phyloP scores from a whole-genome alignment of 176 grass and related monocot genomes.

The Musa acuminata region DNA sequence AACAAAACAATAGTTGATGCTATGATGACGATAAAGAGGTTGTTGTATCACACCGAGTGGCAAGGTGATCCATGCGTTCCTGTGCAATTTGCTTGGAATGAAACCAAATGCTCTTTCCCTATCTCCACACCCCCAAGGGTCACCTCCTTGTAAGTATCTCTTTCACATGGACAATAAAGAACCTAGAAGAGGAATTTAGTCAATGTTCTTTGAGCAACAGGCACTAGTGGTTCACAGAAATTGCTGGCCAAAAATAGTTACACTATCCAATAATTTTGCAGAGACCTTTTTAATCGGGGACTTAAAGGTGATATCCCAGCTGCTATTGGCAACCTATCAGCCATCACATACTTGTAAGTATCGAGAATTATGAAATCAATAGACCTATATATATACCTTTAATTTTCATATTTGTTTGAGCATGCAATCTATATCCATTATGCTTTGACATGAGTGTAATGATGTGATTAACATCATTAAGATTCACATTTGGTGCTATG shows the following conservation, averaged over 20 bases:
- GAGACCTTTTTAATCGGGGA: background rate
- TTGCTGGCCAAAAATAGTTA: background rate
- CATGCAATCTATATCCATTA: background rate
- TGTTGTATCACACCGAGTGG: background rate
- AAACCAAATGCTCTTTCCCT: background rate
- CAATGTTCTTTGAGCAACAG: background rate
- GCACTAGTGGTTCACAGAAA: too few relatives aligned
- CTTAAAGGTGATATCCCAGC: background rate
- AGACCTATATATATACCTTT: too few relatives aligned
- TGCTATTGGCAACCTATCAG: background rate
- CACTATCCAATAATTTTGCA: background rate
- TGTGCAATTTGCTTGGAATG: background rate
- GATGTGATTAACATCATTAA: background rate
- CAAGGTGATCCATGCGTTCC: conserved; percentile 3
- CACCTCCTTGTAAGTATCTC: conserved; percentile 4
- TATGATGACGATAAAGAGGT: conserved; percentile 1
- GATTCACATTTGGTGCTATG: background rate
- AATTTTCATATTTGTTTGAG: background rate
- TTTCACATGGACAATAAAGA: background rate
- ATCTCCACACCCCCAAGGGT: background rate
- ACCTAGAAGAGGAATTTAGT: background rate
- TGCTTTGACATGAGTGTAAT: background rate
- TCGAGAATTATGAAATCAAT: background rate
- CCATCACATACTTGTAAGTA: conserved; percentile 1
- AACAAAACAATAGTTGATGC: background rate